Percentiles rank a stretch among this genome's conserved stretches.
Evolutionary conservation across 495 filamentous ascomycete species (phyloP).

Genomic region (Glutinoglossum americanum): DNA sequence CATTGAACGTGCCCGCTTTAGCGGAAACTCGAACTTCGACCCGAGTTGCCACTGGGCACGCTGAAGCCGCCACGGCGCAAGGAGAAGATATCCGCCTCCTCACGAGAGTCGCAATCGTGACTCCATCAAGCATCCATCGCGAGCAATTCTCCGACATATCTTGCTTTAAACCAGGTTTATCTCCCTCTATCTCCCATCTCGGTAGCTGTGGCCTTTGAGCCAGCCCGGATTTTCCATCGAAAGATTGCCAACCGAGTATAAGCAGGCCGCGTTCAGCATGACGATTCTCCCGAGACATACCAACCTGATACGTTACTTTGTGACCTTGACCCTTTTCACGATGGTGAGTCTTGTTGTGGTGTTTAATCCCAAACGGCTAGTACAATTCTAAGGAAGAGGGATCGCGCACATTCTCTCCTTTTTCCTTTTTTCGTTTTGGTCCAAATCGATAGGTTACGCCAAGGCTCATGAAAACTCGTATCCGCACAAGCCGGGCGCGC

Average conservation of each 20-base stretch:
- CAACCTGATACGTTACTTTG: not conserved
- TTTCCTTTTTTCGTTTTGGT: no score
- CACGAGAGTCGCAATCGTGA: constrained; percentile 6
- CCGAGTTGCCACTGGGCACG: not conserved
- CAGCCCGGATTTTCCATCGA: not conserved
- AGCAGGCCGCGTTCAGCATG: not conserved
- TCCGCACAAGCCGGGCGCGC: no score
- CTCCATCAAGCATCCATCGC: not conserved
- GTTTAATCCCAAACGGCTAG: not conserved
- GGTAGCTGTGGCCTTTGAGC: not conserved
- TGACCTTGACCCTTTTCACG: not conserved
- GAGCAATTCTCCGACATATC: not conserved
- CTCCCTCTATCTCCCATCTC: not conserved
- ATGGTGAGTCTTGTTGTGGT: not conserved
- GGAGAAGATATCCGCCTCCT: constrained; percentile 5
- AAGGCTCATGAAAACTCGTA: no score
- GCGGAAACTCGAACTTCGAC: constrained; percentile 3
- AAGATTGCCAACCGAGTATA: not conserved
- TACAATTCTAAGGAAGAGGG: no score
- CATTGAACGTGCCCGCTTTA: constrained; percentile 6
- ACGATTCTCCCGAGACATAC: not conserved
- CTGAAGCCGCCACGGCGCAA: constrained; percentile 3
- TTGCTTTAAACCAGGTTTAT: not conserved
- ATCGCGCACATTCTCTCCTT: no score
- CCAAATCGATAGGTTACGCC: no score